Conservation (phyloP, 2,329 filamentous ascomycete genomes). For the Alternaria sp. region DNA sequence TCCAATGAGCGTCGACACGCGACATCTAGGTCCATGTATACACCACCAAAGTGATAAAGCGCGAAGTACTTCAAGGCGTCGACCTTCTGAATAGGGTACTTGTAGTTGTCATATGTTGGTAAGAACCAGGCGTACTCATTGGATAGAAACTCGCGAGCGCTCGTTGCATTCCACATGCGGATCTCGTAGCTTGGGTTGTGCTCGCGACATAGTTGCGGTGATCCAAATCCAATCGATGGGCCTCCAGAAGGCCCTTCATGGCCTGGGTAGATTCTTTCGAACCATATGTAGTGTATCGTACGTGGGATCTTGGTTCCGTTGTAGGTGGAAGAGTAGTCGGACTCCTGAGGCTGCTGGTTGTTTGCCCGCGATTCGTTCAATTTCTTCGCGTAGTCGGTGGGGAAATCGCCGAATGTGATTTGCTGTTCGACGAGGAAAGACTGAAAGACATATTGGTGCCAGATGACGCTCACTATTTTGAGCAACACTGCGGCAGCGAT, state of each 20-base stretch:
- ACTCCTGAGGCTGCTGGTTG: constrained; percentile 15
- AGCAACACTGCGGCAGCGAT: constrained; percentile 6
- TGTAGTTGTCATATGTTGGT: constrained; percentile 33
- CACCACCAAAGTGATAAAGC: constrained; percentile 35
- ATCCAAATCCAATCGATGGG: constrained; percentile 18
- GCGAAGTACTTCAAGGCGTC: constrained; percentile 39
- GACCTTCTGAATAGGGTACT: constrained; percentile 36
- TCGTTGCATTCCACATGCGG: constrained; percentile 30
- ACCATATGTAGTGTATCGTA: constrained; percentile 30
- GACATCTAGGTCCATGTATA: constrained; percentile 41
- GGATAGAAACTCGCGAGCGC: constrained; percentile 24
- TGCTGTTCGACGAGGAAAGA: constrained; percentile 3
- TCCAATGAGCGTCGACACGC: constrained; percentile 30
- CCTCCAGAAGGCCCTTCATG: constrained; percentile 16
- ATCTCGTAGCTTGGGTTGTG: constrained; percentile 30
- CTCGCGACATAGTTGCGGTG: constrained; percentile 27
- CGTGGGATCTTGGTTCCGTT: constrained; percentile 16
- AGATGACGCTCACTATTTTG: constrained; percentile 10
- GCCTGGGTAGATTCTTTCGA: constrained; percentile 22
- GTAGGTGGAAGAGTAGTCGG: constrained; percentile 21
- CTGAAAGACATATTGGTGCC: constrained; percentile 21
- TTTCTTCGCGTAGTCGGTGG: constrained; percentile 8
- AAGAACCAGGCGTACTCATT: constrained; percentile 32
- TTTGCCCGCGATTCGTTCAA: constrained; percentile 20
- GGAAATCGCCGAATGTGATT: constrained; percentile 22